A percentile compares a stretch with the other conserved stretches of the same genome.
phyloP scores from a whole-genome alignment of 148 eudicot species.

The Nyssa sinensis region DNA sequence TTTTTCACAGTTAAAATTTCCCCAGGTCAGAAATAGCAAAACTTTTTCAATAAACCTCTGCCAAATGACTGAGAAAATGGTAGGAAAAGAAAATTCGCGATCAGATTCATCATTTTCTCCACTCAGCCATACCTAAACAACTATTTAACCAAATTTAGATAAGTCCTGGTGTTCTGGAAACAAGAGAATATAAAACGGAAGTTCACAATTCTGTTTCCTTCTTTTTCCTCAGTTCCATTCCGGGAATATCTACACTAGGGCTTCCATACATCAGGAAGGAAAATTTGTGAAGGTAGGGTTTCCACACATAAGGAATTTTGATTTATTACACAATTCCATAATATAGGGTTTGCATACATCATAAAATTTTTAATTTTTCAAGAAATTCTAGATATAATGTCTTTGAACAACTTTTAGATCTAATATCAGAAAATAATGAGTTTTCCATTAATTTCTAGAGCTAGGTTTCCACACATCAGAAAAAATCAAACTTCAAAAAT shows the following conservation, averaged over 20 bases:
- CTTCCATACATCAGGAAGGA: background rate
- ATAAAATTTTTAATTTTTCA: background rate
- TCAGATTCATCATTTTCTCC: background rate
- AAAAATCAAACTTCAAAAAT: background rate
- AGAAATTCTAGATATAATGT: background rate
- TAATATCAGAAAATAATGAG: background rate
- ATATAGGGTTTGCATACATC: background rate
- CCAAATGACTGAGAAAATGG: background rate
- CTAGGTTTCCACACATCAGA: background rate
- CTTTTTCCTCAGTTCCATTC: too few species aligned
- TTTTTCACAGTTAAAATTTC: background rate
- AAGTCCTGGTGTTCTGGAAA: background rate
- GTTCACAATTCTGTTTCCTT: background rate
- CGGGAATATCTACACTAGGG: background rate
- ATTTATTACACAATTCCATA: background rate
- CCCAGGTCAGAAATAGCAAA: background rate
- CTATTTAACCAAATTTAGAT: background rate
- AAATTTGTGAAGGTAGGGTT: too few species aligned
- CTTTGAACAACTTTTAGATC: background rate
- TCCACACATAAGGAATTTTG: too few species aligned
- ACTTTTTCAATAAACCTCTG: background rate
- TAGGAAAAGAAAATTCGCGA: background rate
- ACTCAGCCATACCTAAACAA: background rate
- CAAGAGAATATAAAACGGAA: background rate
- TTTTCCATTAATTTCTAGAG: background rate